phyloP scores from a whole-genome alignment of 2,329 filamentous ascomycete genomes.

The Leptographium flavum region DNA sequence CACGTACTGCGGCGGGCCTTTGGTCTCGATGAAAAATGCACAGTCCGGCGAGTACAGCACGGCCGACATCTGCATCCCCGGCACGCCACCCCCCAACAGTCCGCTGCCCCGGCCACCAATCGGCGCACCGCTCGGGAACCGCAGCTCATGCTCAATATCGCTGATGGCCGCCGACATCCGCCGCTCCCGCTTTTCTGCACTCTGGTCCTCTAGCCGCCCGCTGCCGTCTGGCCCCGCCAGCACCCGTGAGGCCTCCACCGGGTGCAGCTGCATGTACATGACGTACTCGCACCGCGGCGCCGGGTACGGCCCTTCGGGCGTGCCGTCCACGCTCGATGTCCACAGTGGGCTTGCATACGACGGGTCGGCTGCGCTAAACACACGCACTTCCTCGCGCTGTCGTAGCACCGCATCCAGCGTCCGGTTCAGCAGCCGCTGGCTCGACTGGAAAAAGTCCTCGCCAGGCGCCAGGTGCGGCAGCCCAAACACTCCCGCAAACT shows the following conservation, averaged over 20 bases:
- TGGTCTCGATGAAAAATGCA: constrained; percentile 49
- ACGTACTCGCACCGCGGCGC: constrained; percentile 79
- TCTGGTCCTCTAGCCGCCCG: background rate
- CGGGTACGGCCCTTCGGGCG: constrained; percentile 42
- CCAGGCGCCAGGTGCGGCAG: constrained; percentile 66
- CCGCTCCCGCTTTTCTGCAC: constrained; percentile 5
- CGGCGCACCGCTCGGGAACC: constrained; percentile 45
- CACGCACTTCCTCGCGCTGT: constrained; percentile 42
- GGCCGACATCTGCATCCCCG: constrained; percentile 45
- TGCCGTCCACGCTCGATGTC: constrained; percentile 52
- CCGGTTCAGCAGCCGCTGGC: constrained; percentile 53
- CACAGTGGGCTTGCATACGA: constrained; percentile 47
- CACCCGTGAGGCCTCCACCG: constrained; percentile 26
- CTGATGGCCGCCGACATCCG: constrained; percentile 16
- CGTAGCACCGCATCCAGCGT: constrained; percentile 55
- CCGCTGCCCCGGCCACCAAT: constrained; percentile 19
- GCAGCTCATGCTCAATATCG: constrained; percentile 47
- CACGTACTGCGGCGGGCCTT: constrained; percentile 43
- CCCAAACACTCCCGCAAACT: constrained; percentile 82
- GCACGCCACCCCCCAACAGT: constrained; percentile 19
- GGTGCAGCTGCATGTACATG: constrained; percentile 67
- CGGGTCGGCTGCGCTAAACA: constrained; percentile 45
- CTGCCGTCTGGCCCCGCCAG: background rate
- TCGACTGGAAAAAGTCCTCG: constrained; percentile 39
- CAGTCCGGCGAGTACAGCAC: constrained; percentile 57